Percentiles rank a stretch among this genome's conserved stretches.
These are phyloP conservation scores for Candida yuanshanica DNA, from an alignment of 805 yeast species.

Conservation along the genomic window DNA sequence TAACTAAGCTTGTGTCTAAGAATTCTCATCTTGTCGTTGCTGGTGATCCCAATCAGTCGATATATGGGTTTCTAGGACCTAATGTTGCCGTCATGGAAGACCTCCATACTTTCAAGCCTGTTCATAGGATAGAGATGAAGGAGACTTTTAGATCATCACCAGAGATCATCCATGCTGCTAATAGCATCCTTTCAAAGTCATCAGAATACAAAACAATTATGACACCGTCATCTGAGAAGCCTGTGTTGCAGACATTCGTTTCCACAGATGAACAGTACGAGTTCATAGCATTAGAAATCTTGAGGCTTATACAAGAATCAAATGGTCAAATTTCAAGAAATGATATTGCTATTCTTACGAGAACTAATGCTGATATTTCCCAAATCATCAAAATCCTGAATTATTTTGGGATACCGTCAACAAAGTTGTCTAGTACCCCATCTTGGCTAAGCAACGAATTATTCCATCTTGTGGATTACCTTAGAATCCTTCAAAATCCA, in stretches of 20 bases:
- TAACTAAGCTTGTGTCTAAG: conserved; percentile 34
- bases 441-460: conserved; percentile 45
- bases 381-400: conserved; percentile 33
- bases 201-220: background rate
- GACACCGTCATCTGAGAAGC: conserved; percentile 10
- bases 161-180: conserved; percentile 43
- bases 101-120: conserved; percentile 14
- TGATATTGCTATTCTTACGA: conserved; percentile 49
- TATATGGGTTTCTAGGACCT: conserved; percentile 62
- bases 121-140: conserved; percentile 28
- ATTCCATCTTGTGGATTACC: conserved; percentile 39
- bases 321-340: conserved; percentile 36
- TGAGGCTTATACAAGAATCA: conserved; percentile 34
- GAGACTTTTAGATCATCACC: conserved; percentile 62
- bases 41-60: conserved; percentile 68
- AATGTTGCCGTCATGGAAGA: conserved; percentile 28
- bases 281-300: conserved; percentile 41
- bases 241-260: conserved; percentile 20
- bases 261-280: conserved; percentile 33
- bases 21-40: conserved; percentile 56
- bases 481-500: conserved; percentile 35
- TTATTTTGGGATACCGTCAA: conserved; percentile 35
- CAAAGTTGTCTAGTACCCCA: conserved; percentile 41
- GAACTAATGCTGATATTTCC: conserved; percentile 46
- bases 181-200: conserved; percentile 10